Base-by-base conservation (phyloP, 2,329 filamentous ascomycete species). In the Xylariaceae sp. region DNA sequence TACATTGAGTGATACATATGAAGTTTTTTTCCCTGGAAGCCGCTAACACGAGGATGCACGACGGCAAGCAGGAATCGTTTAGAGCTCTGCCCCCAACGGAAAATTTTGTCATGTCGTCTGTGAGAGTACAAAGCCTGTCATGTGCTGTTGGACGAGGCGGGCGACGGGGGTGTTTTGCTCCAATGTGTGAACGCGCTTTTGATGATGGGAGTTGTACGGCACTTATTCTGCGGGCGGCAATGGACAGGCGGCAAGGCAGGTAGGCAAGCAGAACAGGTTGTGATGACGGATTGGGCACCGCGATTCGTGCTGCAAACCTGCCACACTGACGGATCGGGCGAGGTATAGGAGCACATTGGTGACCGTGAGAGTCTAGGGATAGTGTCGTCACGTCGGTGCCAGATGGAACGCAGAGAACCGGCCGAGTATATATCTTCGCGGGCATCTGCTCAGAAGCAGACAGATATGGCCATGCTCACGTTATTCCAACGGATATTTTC, bases 391-490 rank as follows among this genome's bases (percentile, higher is more conserved):
- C 17, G 51, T 3, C 3, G 41, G 49, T 34, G 51, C 11, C 37
- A 10, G 37, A 9, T 2, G 9, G 11, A 13, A 41, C 8, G 37
- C 37, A 41, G 37, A 9, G 23, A 4, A 13, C 30, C 1, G 23
- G 13, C 13, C 17, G 49, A 39, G 50, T 63, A 59, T 64, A 62
- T 57, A 62, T 54, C 15, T 41, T 34, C 15, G 18, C 34, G 35
- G 23, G 7, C n/a, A 41, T 30, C 55, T 51, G 34, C 56, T 53
- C 51, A 35, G 5, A 53, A 35, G 11, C 13, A 18, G 13, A 34
- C 11, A n/a, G 3, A 30, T 30, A 5, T 30, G 23, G 7, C 10
- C n/a, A 30, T n/a, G 18, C 17, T n/a, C 37, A n/a, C 17, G 52
- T 15, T 23, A 18, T 18, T 45, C 7, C n/a, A 45, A 30, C 10